A percentile compares a stretch with the other conserved stretches of the same genome.
Evolutionary conservation across 140 eudicot genomes (phyloP).

Genomic region (Oenanthe javanica): DNA sequence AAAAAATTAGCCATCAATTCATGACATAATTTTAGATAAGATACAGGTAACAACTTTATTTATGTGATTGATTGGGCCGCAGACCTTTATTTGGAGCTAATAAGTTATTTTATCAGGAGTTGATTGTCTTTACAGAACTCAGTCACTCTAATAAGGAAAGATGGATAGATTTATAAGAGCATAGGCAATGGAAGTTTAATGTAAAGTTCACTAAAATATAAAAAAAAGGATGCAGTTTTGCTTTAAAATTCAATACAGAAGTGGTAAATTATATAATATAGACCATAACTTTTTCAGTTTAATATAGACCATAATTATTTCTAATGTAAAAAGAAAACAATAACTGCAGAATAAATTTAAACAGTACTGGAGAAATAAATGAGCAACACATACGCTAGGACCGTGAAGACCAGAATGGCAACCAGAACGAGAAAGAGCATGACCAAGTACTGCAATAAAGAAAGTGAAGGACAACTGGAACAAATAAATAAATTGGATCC

Average conservation of each 20-base stretch:
- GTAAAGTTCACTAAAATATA: background rate
- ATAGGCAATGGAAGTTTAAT: background rate
- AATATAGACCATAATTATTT: background rate
- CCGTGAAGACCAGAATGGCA: slow-evolving; percentile 57
- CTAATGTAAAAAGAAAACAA: background rate
- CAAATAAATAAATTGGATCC: background rate
- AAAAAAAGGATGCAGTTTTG: background rate
- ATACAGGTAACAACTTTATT: background rate
- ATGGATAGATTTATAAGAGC: background rate
- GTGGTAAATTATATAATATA: background rate
- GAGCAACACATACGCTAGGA: slow-evolving; percentile 61
- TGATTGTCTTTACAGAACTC: background rate
- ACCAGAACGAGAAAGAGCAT: slow-evolving; percentile 68
- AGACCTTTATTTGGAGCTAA: background rate
- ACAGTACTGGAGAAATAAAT: background rate
- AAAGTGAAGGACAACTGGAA: slow-evolving; percentile 28
- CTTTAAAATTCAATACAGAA: background rate
- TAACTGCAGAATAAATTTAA: background rate
- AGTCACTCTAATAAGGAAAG: background rate
- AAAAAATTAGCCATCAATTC: background rate
- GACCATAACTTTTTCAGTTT: background rate
- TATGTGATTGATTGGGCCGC: background rate
- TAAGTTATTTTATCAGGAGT: background rate
- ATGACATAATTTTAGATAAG: background rate
- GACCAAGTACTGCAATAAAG: slow-evolving; percentile 53